These are phyloP conservation scores for Fusarium sp. DNA, from an alignment of 2,329 filamentous ascomycete genomes.

Conservation along the genomic window DNA sequence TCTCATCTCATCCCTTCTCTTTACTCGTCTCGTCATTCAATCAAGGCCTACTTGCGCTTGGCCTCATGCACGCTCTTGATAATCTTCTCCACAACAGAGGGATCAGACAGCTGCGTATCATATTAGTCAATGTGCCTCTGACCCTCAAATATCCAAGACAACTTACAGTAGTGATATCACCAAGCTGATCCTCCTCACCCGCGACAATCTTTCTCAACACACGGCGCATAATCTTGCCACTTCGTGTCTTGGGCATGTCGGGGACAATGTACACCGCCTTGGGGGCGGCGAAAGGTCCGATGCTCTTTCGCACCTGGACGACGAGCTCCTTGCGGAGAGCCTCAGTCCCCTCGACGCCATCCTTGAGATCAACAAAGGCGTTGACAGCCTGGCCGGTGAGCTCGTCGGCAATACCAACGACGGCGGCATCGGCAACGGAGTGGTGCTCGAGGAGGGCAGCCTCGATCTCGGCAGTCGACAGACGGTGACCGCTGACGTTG, in stretches of 20 bases:
- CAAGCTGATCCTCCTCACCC: constrained; percentile 95
- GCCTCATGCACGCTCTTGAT: constrained; percentile 80
- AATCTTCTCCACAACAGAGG: constrained; percentile 88
- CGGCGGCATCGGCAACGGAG: constrained; percentile 90
- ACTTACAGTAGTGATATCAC: constrained; percentile 90
- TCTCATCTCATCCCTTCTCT: neutral
- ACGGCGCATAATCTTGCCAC: constrained; percentile 98
- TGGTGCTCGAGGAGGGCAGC: constrained; percentile 94
- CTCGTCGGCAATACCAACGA: constrained; percentile 93
- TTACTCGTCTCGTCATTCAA: neutral
- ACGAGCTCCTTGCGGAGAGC: constrained; percentile 92
- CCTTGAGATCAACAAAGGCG: constrained; percentile 94
- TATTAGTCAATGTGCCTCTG: constrained; percentile 25
- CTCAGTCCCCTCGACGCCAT: constrained; percentile 79
- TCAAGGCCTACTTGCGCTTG: constrained; percentile 58
- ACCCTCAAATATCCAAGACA: neutral
- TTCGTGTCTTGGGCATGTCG: constrained; percentile 96
- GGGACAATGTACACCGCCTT: constrained; percentile 93
- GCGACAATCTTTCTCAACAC: constrained; percentile 97
- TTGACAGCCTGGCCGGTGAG: constrained; percentile 97
- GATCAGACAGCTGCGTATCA: constrained; percentile 79
- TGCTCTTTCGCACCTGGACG: constrained; percentile 95
- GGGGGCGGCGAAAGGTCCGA: constrained; percentile 95
- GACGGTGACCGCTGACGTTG: constrained; percentile 94
- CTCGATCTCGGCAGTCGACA: constrained; percentile 98